These are phyloP conservation scores for Pythium oligandrum DNA, from an alignment of 352 stramenopile species.

Conservation along the genomic window DNA sequence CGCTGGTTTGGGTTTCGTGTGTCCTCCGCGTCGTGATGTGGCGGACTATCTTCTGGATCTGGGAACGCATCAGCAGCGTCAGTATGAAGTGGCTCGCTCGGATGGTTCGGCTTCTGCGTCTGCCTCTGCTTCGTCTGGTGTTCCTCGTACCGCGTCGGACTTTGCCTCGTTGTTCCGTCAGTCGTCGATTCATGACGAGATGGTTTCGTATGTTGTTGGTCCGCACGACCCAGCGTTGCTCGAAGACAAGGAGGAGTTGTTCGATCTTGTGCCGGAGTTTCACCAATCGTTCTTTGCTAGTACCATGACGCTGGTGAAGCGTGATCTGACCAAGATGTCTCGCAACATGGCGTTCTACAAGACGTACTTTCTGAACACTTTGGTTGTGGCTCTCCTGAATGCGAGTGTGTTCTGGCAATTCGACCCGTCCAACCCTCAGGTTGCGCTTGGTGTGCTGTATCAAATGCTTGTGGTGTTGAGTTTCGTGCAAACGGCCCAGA, in stretches of 20 bases:
- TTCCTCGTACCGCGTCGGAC: slow-evolving; percentile 14
- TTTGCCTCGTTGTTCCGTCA: slow-evolving; percentile 20
- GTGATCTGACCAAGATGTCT: slow-evolving; percentile 23
- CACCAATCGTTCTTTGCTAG: slow-evolving; percentile 19
- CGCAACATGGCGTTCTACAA: slow-evolving; percentile 25
- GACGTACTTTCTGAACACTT: slow-evolving; percentile 23
- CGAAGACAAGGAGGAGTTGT: slow-evolving; percentile 49
- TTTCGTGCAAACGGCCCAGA: slow-evolving; percentile 49
- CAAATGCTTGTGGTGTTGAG: slow-evolving; percentile 58
- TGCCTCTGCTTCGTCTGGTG: no score
- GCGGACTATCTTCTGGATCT: slow-evolving; percentile 29
- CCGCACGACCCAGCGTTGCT: slow-evolving; percentile 89
- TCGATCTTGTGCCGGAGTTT: slow-evolving; percentile 20
- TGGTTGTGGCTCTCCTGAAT: slow-evolving; percentile 30
- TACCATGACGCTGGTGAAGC: slow-evolving; percentile 20
- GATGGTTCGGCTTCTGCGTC: slow-evolving; percentile 5
- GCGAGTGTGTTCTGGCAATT: slow-evolving; percentile 30
- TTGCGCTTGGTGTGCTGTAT: slow-evolving; percentile 60
- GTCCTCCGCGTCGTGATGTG: slow-evolving; percentile 19
- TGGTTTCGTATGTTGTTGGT: slow-evolving; percentile 38
- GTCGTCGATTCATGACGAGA: slow-evolving; percentile 16
- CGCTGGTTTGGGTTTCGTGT: slow-evolving; percentile 19
- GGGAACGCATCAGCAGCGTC: slow-evolving; percentile 21
- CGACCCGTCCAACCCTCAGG: slow-evolving; percentile 22
- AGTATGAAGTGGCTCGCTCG: slow-evolving; percentile 20